Conservation (phyloP, 169 alveolate genomes). For the Plasmodium gallinaceum region DNA sequence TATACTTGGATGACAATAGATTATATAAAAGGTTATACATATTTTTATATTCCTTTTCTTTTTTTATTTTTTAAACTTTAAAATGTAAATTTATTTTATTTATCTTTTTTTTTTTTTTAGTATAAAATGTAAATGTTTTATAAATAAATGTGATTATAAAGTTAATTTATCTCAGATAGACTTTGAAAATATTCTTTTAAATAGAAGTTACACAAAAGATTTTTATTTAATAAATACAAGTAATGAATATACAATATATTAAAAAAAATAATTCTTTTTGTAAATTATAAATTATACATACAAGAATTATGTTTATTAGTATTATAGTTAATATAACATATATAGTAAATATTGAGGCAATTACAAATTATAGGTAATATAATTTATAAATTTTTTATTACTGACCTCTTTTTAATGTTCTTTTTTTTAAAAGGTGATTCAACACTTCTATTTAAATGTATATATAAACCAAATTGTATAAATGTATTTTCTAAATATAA, state of each 20-base stretch:
- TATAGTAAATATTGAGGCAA: too few relatives aligned
- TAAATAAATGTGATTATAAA: conserved; percentile 32
- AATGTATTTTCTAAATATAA: conserved; percentile 28
- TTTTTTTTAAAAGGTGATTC: conserved; percentile 19
- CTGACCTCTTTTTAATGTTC: neutral
- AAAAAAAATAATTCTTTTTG: neutral
- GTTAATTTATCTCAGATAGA: conserved; percentile 21
- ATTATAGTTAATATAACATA: neutral
- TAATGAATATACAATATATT: neutral
- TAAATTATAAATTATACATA: too few relatives aligned
- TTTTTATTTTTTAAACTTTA: neutral
- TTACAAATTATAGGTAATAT: too few relatives aligned
- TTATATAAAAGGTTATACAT: conserved; percentile 53
- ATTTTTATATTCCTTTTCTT: neutral
- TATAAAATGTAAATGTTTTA: conserved; percentile 21
- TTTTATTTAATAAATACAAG: conserved; percentile 61
- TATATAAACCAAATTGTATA: conserved; percentile 42
- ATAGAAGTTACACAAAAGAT: conserved; percentile 24
- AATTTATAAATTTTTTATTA: too few relatives aligned
- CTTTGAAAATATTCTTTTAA: conserved; percentile 54
- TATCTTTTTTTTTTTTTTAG: conserved; percentile 10
- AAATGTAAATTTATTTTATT: neutral
- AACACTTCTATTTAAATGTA: conserved; percentile 32
- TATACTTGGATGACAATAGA: conserved; percentile 33
- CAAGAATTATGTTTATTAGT: neutral